Evolutionary conservation across 192 early-diverging fungal species (phyloP).

Genomic region (Geranomyces variabilis): DNA sequence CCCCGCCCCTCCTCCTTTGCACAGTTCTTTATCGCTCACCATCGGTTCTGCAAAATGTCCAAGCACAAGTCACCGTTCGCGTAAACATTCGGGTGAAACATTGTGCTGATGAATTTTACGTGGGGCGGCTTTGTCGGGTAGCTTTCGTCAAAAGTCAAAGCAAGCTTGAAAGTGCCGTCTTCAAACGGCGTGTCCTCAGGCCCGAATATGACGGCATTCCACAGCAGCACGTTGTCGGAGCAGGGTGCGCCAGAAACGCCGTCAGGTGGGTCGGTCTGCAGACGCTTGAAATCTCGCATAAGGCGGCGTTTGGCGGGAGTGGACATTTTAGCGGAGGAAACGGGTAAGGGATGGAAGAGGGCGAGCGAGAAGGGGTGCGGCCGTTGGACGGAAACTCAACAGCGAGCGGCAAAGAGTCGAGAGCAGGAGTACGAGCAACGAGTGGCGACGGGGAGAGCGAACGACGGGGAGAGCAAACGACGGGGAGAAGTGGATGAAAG

Average conservation of each 20-base stretch:
- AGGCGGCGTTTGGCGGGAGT: constrained; percentile 90
- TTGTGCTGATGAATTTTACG: constrained; percentile 90
- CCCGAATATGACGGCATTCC: constrained; percentile 99
- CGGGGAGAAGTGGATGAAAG: too few relatives aligned
- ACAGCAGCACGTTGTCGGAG: constrained; percentile 95
- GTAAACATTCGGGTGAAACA: constrained; percentile 99
- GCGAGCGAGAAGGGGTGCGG: too few relatives aligned
- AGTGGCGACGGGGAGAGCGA: too few relatives aligned
- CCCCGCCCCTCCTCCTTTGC: neutral
- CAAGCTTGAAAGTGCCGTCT: constrained; percentile 92
- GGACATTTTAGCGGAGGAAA: constrained; percentile 68
- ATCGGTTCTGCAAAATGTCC: constrained; percentile 97
- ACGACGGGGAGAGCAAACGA: too few relatives aligned
- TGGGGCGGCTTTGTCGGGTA: constrained; percentile 98
- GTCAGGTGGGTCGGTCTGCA: constrained; percentile 91
- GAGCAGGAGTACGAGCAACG: too few relatives aligned
- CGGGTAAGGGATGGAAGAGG: too few relatives aligned
- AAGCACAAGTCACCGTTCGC: constrained; percentile 96
- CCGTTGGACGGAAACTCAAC: too few relatives aligned
- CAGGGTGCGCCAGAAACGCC: constrained; percentile 88
- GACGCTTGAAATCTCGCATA: constrained; percentile 97
- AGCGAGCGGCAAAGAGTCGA: too few relatives aligned
- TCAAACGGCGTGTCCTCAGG: constrained; percentile 95
- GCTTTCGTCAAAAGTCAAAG: constrained; percentile 93
- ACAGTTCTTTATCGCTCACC: constrained; percentile 46